phyloP scores from a whole-genome alignment of 108 stramenopile species.

The Conticribra weissflogii region DNA sequence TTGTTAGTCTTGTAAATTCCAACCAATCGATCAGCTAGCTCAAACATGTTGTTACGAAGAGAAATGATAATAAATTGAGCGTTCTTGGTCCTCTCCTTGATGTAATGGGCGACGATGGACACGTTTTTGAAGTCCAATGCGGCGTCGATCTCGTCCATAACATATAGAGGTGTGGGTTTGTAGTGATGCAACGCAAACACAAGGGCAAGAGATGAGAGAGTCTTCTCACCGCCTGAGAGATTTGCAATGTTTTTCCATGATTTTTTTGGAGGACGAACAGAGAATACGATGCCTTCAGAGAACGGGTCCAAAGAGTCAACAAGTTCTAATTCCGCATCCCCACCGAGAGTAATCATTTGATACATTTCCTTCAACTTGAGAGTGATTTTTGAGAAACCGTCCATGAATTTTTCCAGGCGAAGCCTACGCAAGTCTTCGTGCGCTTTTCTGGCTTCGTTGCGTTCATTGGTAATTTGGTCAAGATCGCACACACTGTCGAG shows the following conservation, averaged over 20 bases:
- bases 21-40: constrained; percentile 97
- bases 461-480: constrained; percentile 86
- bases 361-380: constrained; percentile 99
- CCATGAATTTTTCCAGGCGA: constrained; percentile 98
- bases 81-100: constrained; percentile 98
- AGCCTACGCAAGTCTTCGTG: constrained; percentile 93
- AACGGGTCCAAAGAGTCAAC: constrained; percentile 99
- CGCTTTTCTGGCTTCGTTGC: constrained; percentile 80
- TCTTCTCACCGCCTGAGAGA: constrained; percentile 98
- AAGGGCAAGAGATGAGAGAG: constrained; percentile 95
- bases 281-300: constrained; percentile 97
- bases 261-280: constrained; percentile 98
- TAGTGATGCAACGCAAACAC: constrained; percentile 99
- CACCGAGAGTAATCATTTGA: constrained; percentile 99
- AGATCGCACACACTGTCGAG: constrained; percentile 82
- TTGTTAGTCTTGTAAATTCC: constrained; percentile 99
- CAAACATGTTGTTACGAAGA: constrained; percentile 99
- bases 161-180: constrained; percentile 99
- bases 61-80: constrained; percentile 99
- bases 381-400: constrained; percentile 95
- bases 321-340: constrained; percentile 99
- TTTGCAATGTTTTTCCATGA: constrained; percentile 99
- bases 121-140: constrained; percentile 99
- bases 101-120: constrained; percentile 98
- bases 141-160: constrained; percentile 99